Conservation (phyloP, 1,139 yeast species). For the Nakaseomyces nivariensis region DNA sequence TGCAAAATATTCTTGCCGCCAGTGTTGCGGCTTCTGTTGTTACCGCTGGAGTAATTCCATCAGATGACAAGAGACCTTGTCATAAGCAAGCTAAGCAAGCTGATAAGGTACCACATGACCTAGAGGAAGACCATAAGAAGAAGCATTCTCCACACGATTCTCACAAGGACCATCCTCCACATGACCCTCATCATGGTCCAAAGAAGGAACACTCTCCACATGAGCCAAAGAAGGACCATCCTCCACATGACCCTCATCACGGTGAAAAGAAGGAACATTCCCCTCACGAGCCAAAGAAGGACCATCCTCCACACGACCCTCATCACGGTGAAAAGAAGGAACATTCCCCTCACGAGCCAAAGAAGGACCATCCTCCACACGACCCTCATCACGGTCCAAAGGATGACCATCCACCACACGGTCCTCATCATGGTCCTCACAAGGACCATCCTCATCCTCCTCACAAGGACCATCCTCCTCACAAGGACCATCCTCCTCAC, state of each 20-base stretch:
- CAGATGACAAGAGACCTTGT: neutral
- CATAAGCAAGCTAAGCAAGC: neutral
- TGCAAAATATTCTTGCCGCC: constrained; percentile 1
- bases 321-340: too few species aligned
- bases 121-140: neutral
- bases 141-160: neutral
- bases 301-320: too few species aligned
- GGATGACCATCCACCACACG: neutral
- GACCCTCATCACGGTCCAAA: neutral
- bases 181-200: too few species aligned
- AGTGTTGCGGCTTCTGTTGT: neutral
- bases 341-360: too few species aligned
- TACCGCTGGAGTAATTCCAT: neutral
- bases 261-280: too few species aligned
- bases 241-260: too few species aligned
- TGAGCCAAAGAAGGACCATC: too few species aligned
- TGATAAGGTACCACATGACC: neutral
- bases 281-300: too few species aligned
- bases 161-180: neutral
- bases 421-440: neutral
- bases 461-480: neutral
- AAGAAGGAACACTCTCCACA: too few species aligned
- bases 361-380: neutral
- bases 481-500: too few species aligned
- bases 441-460: neutral